Conservation (phyloP, 805 yeast genomes). For the Suhomyces pyralidae region DNA sequence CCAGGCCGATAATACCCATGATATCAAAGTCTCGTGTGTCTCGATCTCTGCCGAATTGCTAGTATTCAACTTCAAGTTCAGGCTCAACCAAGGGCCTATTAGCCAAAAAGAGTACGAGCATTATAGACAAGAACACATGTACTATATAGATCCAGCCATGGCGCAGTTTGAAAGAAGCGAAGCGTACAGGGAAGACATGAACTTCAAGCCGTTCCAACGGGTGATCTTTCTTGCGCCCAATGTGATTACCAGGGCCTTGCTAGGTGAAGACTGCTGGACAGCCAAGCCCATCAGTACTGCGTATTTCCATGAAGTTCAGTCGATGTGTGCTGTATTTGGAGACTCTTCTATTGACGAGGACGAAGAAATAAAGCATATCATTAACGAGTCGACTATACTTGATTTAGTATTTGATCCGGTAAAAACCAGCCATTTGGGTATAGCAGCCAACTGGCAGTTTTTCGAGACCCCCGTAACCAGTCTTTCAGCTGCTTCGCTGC, state of each 20-base stretch:
- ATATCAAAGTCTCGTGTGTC: conserved; percentile 32
- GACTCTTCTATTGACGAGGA: conserved; percentile 38
- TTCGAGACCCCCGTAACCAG: conserved; percentile 17
- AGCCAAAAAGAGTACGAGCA: conserved; percentile 12
- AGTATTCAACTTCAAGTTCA: conserved; percentile 34
- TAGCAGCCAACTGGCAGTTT: conserved; percentile 33
- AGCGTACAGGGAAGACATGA: conserved; percentile 6
- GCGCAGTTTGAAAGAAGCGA: conserved; percentile 15
- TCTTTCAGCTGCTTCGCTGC: background rate
- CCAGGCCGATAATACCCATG: conserved; percentile 17
- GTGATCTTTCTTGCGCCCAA: conserved; percentile 22
- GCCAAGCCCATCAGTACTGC: conserved; percentile 35
- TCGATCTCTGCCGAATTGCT: conserved; percentile 49
- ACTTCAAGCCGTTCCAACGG: conserved; percentile 16
- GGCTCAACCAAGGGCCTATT: conserved; percentile 25
- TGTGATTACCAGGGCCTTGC: conserved; percentile 29
- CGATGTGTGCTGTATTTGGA: conserved; percentile 48
- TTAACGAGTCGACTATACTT: conserved; percentile 41
- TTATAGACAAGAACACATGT: conserved; percentile 9
- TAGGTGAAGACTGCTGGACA: conserved; percentile 57
- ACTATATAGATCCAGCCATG: conserved; percentile 28
- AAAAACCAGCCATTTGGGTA: conserved; percentile 22
- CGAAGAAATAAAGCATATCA: conserved; percentile 23
- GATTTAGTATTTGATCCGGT: conserved; percentile 36
- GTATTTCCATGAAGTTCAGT: conserved; percentile 49